These are phyloP conservation scores for Neonectria ditissima DNA, from an alignment of 2,329 filamentous ascomycete species.

Conservation along the genomic window DNA sequence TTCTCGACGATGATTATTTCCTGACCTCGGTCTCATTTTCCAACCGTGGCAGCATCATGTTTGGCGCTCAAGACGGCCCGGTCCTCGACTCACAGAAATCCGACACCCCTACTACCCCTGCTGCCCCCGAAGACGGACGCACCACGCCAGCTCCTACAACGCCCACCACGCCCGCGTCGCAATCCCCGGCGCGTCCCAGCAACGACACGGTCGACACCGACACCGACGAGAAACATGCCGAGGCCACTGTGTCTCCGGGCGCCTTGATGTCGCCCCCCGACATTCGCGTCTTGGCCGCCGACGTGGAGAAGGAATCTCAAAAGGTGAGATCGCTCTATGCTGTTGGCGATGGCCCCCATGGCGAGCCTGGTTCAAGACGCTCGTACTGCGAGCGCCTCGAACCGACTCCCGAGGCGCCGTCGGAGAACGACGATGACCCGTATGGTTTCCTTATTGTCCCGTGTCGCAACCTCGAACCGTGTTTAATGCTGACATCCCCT, in stretches of 20 bases:
- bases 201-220: slow-evolving; percentile 41
- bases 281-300: slow-evolving; percentile 65
- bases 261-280: slow-evolving; percentile 53
- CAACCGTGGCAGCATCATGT: slow-evolving; percentile 73
- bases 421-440: slow-evolving; percentile 66
- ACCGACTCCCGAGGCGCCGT: slow-evolving; percentile 63
- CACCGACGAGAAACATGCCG: slow-evolving; percentile 30
- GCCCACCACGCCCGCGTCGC: slow-evolving; percentile 41
- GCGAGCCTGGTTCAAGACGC: slow-evolving; percentile 63
- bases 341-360: slow-evolving; percentile 64
- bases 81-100: slow-evolving; percentile 38
- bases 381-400: slow-evolving; percentile 62
- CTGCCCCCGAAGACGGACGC: slow-evolving; percentile 28
- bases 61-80: slow-evolving; percentile 59
- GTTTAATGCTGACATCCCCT: slow-evolving; percentile 45
- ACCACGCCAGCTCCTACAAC: slow-evolving; percentile 38
- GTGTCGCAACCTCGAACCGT: slow-evolving; percentile 40
- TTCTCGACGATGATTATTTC: slow-evolving; percentile 70
- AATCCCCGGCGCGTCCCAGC: slow-evolving; percentile 39
- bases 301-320: slow-evolving; percentile 72
- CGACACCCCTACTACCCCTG: slow-evolving; percentile 23
- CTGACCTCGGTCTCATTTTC: slow-evolving; percentile 69
- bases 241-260: slow-evolving; percentile 31
- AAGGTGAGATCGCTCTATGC: slow-evolving; percentile 76
- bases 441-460: slow-evolving; percentile 64